phyloP scores from a whole-genome alignment of 2,329 filamentous ascomycete species.

The Beauveria sp. region DNA sequence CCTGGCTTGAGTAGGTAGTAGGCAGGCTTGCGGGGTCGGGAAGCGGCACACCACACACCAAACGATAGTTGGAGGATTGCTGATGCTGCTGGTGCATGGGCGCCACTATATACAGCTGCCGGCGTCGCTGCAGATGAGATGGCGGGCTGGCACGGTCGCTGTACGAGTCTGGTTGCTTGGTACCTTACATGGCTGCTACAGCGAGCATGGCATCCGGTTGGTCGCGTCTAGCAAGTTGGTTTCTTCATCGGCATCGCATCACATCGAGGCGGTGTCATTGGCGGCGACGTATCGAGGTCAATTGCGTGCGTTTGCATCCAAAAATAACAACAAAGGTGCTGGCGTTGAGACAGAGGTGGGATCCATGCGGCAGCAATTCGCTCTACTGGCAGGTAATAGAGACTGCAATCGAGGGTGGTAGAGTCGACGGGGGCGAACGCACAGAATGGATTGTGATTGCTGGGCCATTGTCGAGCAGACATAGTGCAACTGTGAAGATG shows the following conservation, averaged over 20 bases:
- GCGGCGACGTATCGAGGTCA: not conserved
- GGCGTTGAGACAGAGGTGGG: not conserved
- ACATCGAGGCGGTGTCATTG: not conserved
- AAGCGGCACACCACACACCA: not conserved
- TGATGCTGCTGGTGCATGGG: not conserved
- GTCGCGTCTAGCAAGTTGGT: not conserved
- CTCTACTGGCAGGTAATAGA: not conserved
- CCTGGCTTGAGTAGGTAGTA: not conserved
- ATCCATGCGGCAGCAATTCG: not conserved
- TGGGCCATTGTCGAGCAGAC: not conserved
- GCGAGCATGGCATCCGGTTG: not conserved
- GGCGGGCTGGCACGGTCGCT: not conserved
- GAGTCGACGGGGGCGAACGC: not conserved
- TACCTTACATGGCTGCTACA: not conserved
- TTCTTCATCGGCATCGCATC: not conserved
- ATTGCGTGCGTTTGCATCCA: slow-evolving; percentile 6
- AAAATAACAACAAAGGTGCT: slow-evolving; percentile 1
- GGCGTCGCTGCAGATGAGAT: slow-evolving; percentile 5
- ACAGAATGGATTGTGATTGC: not conserved
- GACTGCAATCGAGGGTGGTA: not conserved
- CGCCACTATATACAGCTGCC: slow-evolving; percentile 2
- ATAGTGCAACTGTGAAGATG: not conserved
- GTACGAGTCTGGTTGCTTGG: not conserved
- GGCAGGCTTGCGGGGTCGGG: not conserved
- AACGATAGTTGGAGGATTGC: not conserved